Base-by-base conservation (phyloP, 305 asterid genomes). In the Plantago lanceolata region DNA sequence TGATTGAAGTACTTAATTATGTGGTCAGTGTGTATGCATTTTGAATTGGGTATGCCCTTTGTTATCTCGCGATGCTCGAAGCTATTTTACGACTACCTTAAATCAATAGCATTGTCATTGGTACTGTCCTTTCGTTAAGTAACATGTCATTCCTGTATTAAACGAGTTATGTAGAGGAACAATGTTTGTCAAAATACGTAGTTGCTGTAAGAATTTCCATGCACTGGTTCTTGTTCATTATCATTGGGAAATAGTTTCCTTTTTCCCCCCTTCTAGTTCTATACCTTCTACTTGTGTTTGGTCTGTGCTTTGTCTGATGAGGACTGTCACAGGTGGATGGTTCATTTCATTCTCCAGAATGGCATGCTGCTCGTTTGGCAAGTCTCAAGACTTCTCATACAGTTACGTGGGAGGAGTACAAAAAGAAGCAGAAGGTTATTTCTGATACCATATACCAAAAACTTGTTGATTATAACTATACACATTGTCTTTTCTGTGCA, bases 321-420 rank as follows among this genome's bases (percentile, higher is more conserved):
- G 91, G 94, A 76, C 79, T 33, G 82, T 87, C 94, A 66, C 98
- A 93, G 98, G 90, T 93, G 95, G 98, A 93, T 85, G 92, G 98
- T 84, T 93, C 98, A 81, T 93, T 93, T 90, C 97, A 90, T 90
- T 87, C 97, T 68, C 98, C 98, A 89, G 98, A 87, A 74, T 89
- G 98, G 98, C 98, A 89, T 87, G 98, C 98, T 72, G 97, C 98
- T 83, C 95, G 97, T 76, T 80, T 93, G 89, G 98, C 95, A 61
- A 84, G 97, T 74, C 97, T 93, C 69, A 93, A 89, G 45, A 93
- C 95, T 56, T 87, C 98, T 74, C 98, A 93, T 76, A 89, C 97
- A 19, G 72, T 89, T 50, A 87, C 98, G 1, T 93, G 98, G 98
- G 97, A 93, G 82, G 98, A 93, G 85, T 89, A 56, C 85, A 93